Evolutionary conservation across 2,329 filamentous ascomycete species (phyloP).

Genomic region (Blastomyces parvus): DNA sequence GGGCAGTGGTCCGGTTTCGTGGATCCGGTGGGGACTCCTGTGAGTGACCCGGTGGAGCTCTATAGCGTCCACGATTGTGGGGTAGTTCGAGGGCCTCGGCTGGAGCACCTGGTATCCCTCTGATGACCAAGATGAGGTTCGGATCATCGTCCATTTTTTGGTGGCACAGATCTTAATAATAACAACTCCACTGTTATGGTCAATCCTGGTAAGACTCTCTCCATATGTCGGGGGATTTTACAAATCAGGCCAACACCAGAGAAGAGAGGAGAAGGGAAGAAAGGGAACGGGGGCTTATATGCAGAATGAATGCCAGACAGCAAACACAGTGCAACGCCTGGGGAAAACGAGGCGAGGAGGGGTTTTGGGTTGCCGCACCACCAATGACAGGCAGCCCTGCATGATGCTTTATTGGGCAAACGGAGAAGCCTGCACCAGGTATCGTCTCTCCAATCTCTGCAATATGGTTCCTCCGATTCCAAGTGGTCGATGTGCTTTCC

Average conservation of each 20-base stretch:
- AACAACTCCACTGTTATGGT: neutral
- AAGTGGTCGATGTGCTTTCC: neutral
- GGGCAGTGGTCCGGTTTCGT: neutral
- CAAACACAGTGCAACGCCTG: neutral
- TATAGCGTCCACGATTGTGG: slow-evolving; percentile 8
- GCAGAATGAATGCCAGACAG: neutral
- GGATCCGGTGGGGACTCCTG: neutral
- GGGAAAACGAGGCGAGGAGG: neutral
- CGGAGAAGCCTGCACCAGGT: neutral
- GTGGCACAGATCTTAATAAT: neutral
- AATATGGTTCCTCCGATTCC: neutral
- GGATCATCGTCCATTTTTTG: slow-evolving; percentile 2
- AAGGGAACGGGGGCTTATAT: neutral
- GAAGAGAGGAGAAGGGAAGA: neutral
- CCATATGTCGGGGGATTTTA: neutral
- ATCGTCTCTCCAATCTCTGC: neutral
- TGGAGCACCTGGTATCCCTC: neutral
- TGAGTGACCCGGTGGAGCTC: neutral
- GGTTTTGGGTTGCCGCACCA: too few relatives aligned
- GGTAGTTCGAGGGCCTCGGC: neutral
- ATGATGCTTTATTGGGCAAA: neutral
- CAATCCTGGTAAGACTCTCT: neutral
- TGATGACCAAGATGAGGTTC: slow-evolving; percentile 8
- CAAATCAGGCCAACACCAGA: neutral
- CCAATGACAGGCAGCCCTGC: neutral